Conservation (phyloP, 139 green algal species). For the Ostreobium quekettii region DNA sequence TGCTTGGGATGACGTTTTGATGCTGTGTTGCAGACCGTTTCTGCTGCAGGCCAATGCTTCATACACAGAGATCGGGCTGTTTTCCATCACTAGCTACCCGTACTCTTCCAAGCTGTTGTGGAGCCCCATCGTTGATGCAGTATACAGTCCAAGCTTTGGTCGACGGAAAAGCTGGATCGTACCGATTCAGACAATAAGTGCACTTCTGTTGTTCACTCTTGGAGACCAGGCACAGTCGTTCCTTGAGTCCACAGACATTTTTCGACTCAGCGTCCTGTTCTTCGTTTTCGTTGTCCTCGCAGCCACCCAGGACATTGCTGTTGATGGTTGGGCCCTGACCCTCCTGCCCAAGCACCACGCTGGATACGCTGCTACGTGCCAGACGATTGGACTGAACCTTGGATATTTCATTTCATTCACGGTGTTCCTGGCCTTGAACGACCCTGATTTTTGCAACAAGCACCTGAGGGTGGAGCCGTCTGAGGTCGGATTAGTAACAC, state of each 20-base stretch:
- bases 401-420: conserved; percentile 92
- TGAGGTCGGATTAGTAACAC: conserved; percentile 38
- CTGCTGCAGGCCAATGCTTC: conserved; percentile 67
- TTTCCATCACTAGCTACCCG: conserved; percentile 74
- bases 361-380: conserved; percentile 80
- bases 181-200: conserved; percentile 45
- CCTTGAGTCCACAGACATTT: conserved; percentile 47
- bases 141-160: conserved; percentile 55
- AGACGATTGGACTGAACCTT: conserved; percentile 84
- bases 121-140: conserved; percentile 79
- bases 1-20: background rate
- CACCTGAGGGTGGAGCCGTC: conserved; percentile 33
- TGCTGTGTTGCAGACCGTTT: conserved; percentile 58
- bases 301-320: conserved; percentile 90
- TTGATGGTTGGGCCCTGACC: conserved; percentile 90
- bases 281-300: conserved; percentile 77
- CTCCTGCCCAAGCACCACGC: conserved; percentile 73
- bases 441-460: conserved; percentile 64
- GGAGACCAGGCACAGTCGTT: conserved; percentile 10
- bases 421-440: conserved; percentile 82
- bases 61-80: conserved; percentile 78
- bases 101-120: conserved; percentile 93
- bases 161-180: conserved; percentile 81
- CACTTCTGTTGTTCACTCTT: conserved; percentile 26
- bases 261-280: conserved; percentile 66